A percentile compares a stretch with the other conserved stretches of the same genome.
Conservation (phyloP, 1,284 basidiomycete genomes). For the Puccinia triticina region DNA sequence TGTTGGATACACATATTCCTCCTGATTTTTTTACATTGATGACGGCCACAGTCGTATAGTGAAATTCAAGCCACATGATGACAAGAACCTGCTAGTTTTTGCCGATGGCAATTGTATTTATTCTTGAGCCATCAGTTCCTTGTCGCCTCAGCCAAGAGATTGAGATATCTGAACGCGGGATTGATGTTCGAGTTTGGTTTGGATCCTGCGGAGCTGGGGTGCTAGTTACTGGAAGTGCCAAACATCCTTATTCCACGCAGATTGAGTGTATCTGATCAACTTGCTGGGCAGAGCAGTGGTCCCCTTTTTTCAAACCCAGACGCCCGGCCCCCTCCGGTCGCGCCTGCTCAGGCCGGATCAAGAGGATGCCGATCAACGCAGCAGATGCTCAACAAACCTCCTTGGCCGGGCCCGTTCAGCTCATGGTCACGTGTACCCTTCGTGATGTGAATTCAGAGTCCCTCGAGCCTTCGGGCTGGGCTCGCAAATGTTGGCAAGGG, state of each 20-base stretch:
- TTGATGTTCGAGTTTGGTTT: slow-evolving; percentile 18
- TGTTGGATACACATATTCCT: slow-evolving; percentile 58
- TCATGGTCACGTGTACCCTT: too few relatives aligned
- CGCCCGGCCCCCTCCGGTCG: too few relatives aligned
- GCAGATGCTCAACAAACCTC: too few relatives aligned
- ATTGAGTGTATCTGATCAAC: too few relatives aligned
- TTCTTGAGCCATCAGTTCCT: slow-evolving; percentile 56
- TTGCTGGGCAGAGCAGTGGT: too few relatives aligned
- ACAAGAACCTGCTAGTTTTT: slow-evolving; percentile 59
- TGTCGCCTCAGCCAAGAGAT: slow-evolving; percentile 54
- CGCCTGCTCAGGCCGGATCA: too few relatives aligned
- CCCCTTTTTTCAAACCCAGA: too few relatives aligned
- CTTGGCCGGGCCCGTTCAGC: too few relatives aligned
- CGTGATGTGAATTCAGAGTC: too few relatives aligned
- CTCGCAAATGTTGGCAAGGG: too few relatives aligned
- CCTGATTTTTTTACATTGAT: slow-evolving; percentile 57
- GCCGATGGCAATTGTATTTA: slow-evolving; percentile 58
- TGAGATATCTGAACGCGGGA: slow-evolving; percentile 51
- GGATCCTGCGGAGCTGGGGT: not conserved
- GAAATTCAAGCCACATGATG: slow-evolving; percentile 56
- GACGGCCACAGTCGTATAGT: slow-evolving; percentile 60
- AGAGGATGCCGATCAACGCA: too few relatives aligned
- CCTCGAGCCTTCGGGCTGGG: too few relatives aligned
- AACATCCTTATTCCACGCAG: not conserved
- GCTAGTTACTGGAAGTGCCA: not conserved